A percentile compares a stretch with the other conserved stretches of the same genome.
These are phyloP conservation scores for Telfairia occidentalis DNA, from an alignment of 331 rosid genomes.

Conservation along the genomic window DNA sequence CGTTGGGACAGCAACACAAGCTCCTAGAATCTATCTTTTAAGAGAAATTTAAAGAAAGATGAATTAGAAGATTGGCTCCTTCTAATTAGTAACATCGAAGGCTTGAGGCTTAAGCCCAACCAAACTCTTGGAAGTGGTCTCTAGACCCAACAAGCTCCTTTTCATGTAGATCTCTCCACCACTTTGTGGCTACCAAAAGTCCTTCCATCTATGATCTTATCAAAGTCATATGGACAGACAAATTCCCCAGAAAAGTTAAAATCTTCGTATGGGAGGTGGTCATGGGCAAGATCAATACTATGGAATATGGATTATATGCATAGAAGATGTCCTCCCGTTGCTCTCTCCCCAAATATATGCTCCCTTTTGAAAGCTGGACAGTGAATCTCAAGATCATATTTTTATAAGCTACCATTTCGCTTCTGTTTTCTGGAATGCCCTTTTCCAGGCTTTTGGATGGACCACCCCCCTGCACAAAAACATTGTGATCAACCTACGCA, in stretches of 20 bases:
- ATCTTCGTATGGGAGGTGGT: not conserved
- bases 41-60: not conserved
- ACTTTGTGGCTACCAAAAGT: not conserved
- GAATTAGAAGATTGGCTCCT: not conserved
- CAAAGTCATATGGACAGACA: not conserved
- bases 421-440: not conserved
- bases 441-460: too few species aligned
- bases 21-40: not conserved
- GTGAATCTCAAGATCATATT: not conserved
- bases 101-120: not conserved
- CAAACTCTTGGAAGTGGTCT: not conserved
- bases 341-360: not conserved
- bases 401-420: not conserved
- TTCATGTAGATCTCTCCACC: not conserved
- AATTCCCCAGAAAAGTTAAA: not conserved
- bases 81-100: too few species aligned
- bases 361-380: not conserved
- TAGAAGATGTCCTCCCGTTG: not conserved
- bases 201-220: not conserved
- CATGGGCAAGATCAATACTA: not conserved
- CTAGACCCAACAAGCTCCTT: not conserved
- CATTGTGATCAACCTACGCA: not conserved
- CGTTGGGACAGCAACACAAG: not conserved
- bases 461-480: too few species aligned
- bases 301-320: not conserved